These are phyloP conservation scores for Phialocephala subalpina DNA, from an alignment of 2,329 filamentous ascomycete species.

Conservation along the genomic window DNA sequence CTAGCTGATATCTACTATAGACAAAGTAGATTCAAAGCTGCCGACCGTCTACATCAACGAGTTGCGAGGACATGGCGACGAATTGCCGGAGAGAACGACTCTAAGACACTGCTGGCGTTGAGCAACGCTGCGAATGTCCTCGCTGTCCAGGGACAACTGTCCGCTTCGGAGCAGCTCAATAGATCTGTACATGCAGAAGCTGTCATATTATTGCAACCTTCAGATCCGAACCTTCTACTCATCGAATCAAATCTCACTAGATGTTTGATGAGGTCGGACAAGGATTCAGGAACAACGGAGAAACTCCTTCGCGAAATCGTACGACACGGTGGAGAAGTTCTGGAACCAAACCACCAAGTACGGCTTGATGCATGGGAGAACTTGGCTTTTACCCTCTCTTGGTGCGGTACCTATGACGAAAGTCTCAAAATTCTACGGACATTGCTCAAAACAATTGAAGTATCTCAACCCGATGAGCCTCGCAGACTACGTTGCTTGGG, in stretches of 20 bases:
- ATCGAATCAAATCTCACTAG: not conserved
- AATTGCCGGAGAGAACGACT: not conserved
- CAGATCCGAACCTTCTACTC: not conserved
- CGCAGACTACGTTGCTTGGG: not conserved
- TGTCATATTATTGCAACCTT: not conserved
- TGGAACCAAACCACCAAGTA: not conserved
- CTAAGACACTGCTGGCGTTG: not conserved
- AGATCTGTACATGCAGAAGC: not conserved
- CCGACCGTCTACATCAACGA: not conserved
- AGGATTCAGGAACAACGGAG: not conserved
- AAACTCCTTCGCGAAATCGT: not conserved
- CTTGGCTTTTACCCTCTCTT: not conserved
- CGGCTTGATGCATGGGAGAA: not conserved
- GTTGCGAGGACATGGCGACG: not conserved
- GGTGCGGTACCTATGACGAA: not conserved
- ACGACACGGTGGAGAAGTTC: not conserved
- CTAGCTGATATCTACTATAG: not conserved
- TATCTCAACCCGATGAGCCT: not conserved
- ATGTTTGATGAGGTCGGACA: not conserved
- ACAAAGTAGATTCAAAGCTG: constrained; percentile 6
- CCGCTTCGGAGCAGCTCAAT: not conserved
- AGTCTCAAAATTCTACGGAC: not conserved
- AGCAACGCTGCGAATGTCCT: not conserved
- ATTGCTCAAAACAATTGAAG: not conserved
- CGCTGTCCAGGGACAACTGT: not conserved